phyloP scores from a whole-genome alignment of 148 eudicot species.

The Persicaria tinctoria region DNA sequence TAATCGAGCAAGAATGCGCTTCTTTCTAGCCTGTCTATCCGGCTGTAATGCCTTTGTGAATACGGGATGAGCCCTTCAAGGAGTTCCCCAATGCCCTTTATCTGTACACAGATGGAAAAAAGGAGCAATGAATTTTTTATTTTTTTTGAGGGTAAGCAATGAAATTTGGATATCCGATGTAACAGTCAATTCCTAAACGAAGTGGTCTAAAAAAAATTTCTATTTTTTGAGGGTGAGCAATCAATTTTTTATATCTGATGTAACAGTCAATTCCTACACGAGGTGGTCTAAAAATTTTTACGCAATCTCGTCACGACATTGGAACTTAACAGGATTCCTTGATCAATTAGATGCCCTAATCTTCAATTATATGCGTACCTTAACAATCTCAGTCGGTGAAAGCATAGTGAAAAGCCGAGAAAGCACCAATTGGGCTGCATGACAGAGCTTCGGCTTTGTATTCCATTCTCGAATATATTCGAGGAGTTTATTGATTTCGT shows the following conservation, averaged over 20 bases:
- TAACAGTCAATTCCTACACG: slow-evolving; percentile 3
- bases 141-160: not conserved
- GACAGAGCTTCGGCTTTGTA: slow-evolving; percentile 89
- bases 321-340: no score
- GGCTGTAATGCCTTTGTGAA: slow-evolving; percentile 84
- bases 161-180: not conserved
- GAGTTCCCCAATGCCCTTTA: slow-evolving; percentile 75
- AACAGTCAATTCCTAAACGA: slow-evolving; percentile 3
- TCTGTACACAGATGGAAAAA: slow-evolving; percentile 26
- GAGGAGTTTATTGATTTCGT: slow-evolving; percentile 56
- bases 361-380: slow-evolving; percentile 35
- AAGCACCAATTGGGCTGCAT: slow-evolving; percentile 82
- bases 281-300: not conserved
- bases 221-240: no score
- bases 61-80: slow-evolving; percentile 94
- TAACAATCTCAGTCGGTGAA: slow-evolving; percentile 74
- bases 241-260: not conserved
- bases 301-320: not conserved
- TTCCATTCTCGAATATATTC: slow-evolving; percentile 97
- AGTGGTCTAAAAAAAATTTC: not conserved
- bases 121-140: not conserved
- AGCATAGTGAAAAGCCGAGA: slow-evolving; percentile 60
- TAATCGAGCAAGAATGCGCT: slow-evolving; percentile 82
- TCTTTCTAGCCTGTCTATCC: slow-evolving; percentile 85
- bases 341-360: not conserved